Evolutionary conservation across 2,329 filamentous ascomycete species (phyloP), one percentile per base, ranked within the genome.

Genomic region (Colletotrichum tropicale): DNA sequence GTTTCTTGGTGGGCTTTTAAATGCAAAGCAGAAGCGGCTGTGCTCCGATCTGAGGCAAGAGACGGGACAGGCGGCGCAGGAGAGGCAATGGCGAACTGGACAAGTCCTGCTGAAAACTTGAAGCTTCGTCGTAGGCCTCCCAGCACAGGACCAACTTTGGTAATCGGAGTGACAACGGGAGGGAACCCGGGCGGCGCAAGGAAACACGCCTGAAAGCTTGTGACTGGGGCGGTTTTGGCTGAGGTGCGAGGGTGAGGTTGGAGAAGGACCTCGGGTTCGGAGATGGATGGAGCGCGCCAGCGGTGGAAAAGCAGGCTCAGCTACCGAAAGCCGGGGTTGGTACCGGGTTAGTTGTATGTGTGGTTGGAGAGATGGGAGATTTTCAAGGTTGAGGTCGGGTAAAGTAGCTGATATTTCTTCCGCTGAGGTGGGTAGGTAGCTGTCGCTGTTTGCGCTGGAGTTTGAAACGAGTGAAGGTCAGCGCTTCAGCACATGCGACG

Each of bases 281-380:
- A 73, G 58, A 68, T 56, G 64, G 64, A 62, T 61, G 55, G 56
- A 67, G 73, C 73, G 74, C 73, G 64, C 58, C 70, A 32, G 70
- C 28, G 60, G 71, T 21, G 71, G 60, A 21, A 28, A 48, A 66
- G 16, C 64, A 52, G 43, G 43, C 43, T 52, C 43, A 34, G 62
- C 69, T 64, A 71, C 70, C 58, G 70, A 74, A 56, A 76, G 64
- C 70, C 70, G 74, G 74, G 74, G 70, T 76, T 74, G 66, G 70
- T 74, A 65, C 58, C 70, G 30, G 32, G 58, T 56, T 70, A 69
- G 43, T 24, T 43, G 66, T 68, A 60, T 52, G 18, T 60, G 52
- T 60, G 48, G 66, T 38, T 43, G 32, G 30, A 26, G 52, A 28
- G 55, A 58, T 58, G 28, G 16, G 28, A 32, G 18, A 34, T 61